These are phyloP conservation scores for Theobroma cacao DNA, from an alignment of 345 rosid species.

Conservation along the genomic window DNA sequence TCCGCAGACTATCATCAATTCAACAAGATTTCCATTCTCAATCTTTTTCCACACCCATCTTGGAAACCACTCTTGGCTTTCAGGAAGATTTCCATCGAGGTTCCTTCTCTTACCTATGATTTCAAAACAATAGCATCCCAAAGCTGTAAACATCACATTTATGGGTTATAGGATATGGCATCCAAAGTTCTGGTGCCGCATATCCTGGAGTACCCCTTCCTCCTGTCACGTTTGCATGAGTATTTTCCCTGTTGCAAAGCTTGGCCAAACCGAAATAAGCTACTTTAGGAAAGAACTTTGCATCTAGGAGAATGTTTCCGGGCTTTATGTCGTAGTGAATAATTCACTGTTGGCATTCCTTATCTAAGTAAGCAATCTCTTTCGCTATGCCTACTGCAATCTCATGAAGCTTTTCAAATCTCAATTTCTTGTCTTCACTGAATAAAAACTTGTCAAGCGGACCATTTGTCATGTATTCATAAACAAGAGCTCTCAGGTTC, in stretches of 20 bases:
- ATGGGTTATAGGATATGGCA: conserved; percentile 7
- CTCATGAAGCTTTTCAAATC: conserved; percentile 43
- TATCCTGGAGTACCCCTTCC: conserved; percentile 19
- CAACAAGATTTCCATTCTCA: conserved; percentile 9
- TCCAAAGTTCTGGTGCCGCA: conserved; percentile 17
- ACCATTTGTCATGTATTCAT: conserved; percentile 43
- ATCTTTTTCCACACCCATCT: conserved; percentile 13
- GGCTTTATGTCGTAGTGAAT: conserved; percentile 56
- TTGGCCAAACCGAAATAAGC: conserved; percentile 56
- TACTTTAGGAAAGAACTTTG: conserved; percentile 44
- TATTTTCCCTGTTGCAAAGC: conserved; percentile 30
- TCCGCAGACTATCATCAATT: conserved; percentile 7
- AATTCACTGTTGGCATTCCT: conserved; percentile 53
- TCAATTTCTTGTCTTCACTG: conserved; percentile 29
- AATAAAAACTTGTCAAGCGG: conserved; percentile 54
- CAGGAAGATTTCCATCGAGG: background rate
- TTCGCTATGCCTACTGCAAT: conserved; percentile 54
- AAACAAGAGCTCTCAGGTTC: conserved; percentile 26
- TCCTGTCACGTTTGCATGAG: conserved; percentile 8
- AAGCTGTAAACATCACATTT: conserved; percentile 26
- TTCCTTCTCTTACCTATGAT: conserved; percentile 13
- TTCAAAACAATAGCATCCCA: conserved; percentile 21
- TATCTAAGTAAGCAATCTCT: conserved; percentile 62
- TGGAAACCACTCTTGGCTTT: conserved; percentile 18
- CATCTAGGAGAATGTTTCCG: conserved; percentile 49